A percentile compares a stretch with the other conserved stretches of the same genome.
Conservation (phyloP, 140 eudicot species). For the Oenanthe javanica region DNA sequence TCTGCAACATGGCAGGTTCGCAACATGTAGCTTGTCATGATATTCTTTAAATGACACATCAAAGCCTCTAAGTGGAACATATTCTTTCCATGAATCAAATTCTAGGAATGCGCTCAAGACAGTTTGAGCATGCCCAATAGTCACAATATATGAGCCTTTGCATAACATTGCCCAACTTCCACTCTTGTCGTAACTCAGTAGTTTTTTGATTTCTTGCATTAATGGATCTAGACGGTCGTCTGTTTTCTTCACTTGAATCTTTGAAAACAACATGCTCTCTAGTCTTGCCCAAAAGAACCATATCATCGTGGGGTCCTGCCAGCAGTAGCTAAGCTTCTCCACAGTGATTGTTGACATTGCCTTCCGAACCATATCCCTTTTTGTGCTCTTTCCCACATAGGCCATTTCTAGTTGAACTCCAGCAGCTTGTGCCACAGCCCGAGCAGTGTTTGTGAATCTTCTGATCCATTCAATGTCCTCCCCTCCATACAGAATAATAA, state of each 20-base stretch:
- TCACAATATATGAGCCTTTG: slow-evolving; percentile 39
- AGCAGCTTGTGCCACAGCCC: slow-evolving; percentile 40
- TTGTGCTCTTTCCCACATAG: slow-evolving; percentile 53
- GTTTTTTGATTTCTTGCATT: slow-evolving; percentile 54
- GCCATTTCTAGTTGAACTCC: slow-evolving; percentile 54
- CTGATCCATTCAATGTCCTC: slow-evolving; percentile 68
- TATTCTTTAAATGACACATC: slow-evolving; percentile 28
- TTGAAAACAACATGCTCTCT: slow-evolving; percentile 67
- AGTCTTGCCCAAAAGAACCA: slow-evolving; percentile 74
- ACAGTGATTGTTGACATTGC: slow-evolving; percentile 29
- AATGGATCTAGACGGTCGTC: slow-evolving; percentile 44
- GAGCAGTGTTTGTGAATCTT: slow-evolving; percentile 45
- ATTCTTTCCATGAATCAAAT: slow-evolving; percentile 45
- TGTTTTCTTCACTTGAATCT: slow-evolving; percentile 34
- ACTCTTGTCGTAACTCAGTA: slow-evolving; percentile 52
- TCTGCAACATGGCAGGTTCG: slow-evolving; percentile 28
- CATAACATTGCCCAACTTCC: slow-evolving; percentile 46
- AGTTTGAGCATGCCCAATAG: slow-evolving; percentile 37
- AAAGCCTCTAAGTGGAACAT: slow-evolving; percentile 31
- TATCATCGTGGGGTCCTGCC: slow-evolving; percentile 43
- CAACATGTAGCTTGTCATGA: slow-evolving; percentile 36
- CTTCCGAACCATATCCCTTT: slow-evolving; percentile 39
- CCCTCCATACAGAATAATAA: slow-evolving; percentile 65
- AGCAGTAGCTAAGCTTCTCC: slow-evolving; percentile 57
- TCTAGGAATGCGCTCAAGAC: slow-evolving; percentile 27